A percentile compares a stretch with the other conserved stretches of the same genome.
These are phyloP conservation scores for Trametes sp. DNA, from an alignment of 1,284 basidiomycete species.

Conservation along the genomic window DNA sequence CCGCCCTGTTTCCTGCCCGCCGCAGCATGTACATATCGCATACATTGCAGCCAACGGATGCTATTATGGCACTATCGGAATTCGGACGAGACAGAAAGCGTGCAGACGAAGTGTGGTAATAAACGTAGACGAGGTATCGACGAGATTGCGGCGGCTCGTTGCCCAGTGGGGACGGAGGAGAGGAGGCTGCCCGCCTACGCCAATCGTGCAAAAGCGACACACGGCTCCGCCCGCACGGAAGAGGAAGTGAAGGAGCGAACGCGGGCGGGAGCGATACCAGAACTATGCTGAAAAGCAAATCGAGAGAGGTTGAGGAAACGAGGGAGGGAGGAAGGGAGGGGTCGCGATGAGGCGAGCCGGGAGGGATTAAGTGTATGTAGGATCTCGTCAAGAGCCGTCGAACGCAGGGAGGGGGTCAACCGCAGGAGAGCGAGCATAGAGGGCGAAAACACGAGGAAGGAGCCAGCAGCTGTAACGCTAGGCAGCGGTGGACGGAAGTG, in stretches of 20 bases:
- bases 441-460: constrained; percentile 4
- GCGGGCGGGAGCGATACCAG: constrained; percentile 19
- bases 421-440: constrained; percentile 8
- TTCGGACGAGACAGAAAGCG: not conserved
- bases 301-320: not conserved
- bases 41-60: not conserved
- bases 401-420: constrained; percentile 6
- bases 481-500: constrained; percentile 10
- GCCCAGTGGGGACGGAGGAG: constrained; percentile 23
- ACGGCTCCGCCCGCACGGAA: constrained; percentile 24
- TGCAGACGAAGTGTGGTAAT: constrained; percentile 6
- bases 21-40: not conserved
- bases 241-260: constrained; percentile 23
- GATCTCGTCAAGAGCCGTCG: constrained; percentile 27
- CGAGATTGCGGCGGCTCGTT: constrained; percentile 35
- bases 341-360: not conserved
- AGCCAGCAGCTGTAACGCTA: not conserved
- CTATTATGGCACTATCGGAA: not conserved
- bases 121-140: constrained; percentile 29
- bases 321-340: not conserved
- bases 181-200: not conserved
- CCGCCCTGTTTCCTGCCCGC: no score
- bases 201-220: constrained; percentile 14
- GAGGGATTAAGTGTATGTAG: no score
- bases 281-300: constrained; percentile 1